Conservation (phyloP, 768 basidiomycete species). For the Agaricus blazei region DNA sequence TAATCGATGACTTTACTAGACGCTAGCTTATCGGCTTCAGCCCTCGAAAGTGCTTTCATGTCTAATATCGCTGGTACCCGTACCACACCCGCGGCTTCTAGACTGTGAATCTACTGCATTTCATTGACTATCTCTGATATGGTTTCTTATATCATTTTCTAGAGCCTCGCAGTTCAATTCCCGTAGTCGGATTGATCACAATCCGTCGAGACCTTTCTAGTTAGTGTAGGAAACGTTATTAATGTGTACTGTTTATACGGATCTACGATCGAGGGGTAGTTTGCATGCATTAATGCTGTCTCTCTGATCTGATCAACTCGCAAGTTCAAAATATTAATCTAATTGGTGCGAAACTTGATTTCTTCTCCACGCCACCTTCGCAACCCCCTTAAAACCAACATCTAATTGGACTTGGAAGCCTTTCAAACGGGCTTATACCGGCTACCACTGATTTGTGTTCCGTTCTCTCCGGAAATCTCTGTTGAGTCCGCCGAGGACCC, state of each 20-base stretch:
- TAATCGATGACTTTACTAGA: constrained; percentile 31
- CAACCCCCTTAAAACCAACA: too few relatives aligned
- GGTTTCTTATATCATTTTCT: background rate
- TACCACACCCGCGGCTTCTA: constrained; percentile 46
- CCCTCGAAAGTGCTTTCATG: constrained; percentile 72
- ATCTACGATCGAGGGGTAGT: too few relatives aligned
- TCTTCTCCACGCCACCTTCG: background rate
- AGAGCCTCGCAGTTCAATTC: constrained; percentile 9
- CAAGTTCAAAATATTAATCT: background rate
- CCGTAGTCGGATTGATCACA: constrained; percentile 4
- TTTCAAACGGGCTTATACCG: too few relatives aligned
- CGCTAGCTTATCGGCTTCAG: constrained; percentile 72
- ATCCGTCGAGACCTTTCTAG: background rate
- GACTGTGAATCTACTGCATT: constrained; percentile 48
- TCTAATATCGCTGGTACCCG: constrained; percentile 55
- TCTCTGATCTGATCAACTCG: constrained; percentile 3
- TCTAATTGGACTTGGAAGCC: too few relatives aligned
- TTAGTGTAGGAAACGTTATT: background rate
- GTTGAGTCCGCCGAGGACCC: too few relatives aligned
- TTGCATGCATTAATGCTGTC: too few relatives aligned
- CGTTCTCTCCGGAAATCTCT: too few relatives aligned
- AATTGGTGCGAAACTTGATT: background rate
- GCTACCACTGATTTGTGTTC: too few relatives aligned
- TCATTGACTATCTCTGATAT: background rate
- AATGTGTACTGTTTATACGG: background rate